Evolutionary conservation across 139 green algal genomes (phyloP).

Genomic region (Yamagishiella unicocca): DNA sequence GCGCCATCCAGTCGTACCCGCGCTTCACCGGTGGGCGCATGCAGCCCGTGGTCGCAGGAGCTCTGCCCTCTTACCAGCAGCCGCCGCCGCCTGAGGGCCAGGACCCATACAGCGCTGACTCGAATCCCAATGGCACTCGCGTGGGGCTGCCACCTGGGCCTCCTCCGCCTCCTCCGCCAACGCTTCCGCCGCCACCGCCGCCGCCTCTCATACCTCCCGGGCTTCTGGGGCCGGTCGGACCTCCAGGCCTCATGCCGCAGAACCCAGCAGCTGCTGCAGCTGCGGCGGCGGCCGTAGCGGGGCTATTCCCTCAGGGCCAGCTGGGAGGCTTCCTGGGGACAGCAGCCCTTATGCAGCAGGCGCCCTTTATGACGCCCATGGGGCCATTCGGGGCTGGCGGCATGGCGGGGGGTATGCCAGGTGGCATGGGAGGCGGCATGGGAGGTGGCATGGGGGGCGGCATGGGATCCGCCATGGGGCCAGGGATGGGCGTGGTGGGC

Average conservation of each 20-base stretch:
- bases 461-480: no score
- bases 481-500: no score
- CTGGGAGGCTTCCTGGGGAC: neutral
- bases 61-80: constrained; percentile 8
- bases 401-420: constrained; percentile 2
- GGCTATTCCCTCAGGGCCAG: constrained; percentile 12
- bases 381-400: neutral
- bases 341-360: neutral
- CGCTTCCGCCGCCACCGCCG: neutral
- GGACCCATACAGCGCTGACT: constrained; percentile 48
- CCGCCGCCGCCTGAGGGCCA: neutral
- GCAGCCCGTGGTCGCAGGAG: neutral
- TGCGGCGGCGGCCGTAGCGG: constrained; percentile 9
- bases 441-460: neutral
- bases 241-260: neutral
- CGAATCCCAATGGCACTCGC: constrained; percentile 33
- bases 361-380: constrained; percentile 9
- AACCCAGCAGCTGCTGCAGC: neutral
- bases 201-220: constrained; percentile 28
- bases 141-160: no score
- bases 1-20: constrained; percentile 23
- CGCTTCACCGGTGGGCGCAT: neutral
- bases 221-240: constrained; percentile 33
- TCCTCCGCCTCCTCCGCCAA: neutral
- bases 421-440: neutral